A percentile compares a stretch with the other conserved stretches of the same genome.
These are phyloP conservation scores for Cytidiella melzeri DNA, from an alignment of 768 basidiomycete species.

Conservation along the genomic window DNA sequence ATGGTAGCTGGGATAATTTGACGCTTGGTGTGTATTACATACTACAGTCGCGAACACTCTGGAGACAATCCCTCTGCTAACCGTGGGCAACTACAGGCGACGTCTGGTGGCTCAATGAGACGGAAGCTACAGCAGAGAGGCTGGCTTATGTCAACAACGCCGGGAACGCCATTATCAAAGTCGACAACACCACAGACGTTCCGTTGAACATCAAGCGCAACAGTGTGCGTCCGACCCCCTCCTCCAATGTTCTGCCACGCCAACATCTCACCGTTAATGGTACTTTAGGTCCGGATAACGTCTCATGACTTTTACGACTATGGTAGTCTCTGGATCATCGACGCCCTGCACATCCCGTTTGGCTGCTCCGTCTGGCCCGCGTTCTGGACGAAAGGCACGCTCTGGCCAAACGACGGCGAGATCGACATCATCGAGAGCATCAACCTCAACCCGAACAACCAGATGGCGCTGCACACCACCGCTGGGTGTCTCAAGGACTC, in stretches of 20 bases:
- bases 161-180: conserved; percentile 64
- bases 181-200: conserved; percentile 63
- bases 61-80: background rate
- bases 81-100: conserved; percentile 41
- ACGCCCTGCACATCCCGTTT: conserved; percentile 44
- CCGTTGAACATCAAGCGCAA: conserved; percentile 45
- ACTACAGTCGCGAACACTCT: background rate
- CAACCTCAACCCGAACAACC: conserved; percentile 45
- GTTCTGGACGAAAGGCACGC: conserved; percentile 27
- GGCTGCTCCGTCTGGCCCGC: conserved; percentile 53
- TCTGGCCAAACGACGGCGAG: conserved; percentile 40
- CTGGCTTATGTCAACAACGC: conserved; percentile 55
- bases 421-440: conserved; percentile 58
- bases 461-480: conserved; percentile 51
- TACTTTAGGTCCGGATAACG: conserved; percentile 39
- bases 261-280: background rate
- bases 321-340: conserved; percentile 43
- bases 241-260: background rate
- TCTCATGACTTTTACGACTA: conserved; percentile 35
- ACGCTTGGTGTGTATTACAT: conserved; percentile 27
- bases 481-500: conserved; percentile 31
- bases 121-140: conserved; percentile 38
- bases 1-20: conserved; percentile 34
- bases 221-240: conserved; percentile 36
- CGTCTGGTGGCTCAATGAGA: conserved; percentile 49